These are phyloP conservation scores for Phytopythium litorale DNA, from an alignment of 352 stramenopile species.

Conservation along the genomic window DNA sequence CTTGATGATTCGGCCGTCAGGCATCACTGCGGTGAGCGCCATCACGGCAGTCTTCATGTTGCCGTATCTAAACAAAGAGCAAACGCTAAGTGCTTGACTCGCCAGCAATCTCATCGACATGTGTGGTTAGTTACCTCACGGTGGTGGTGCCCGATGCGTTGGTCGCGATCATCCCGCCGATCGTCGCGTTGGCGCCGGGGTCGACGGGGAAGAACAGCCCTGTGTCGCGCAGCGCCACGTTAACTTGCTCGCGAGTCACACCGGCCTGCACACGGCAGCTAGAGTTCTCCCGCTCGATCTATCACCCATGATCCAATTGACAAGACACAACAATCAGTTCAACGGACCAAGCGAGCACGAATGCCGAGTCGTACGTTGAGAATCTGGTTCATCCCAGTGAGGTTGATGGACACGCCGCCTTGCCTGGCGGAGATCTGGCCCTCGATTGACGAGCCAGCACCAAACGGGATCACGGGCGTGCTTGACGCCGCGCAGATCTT, in stretches of 20 bases:
- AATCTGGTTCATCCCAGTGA: conserved; percentile 82
- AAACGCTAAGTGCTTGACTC: neutral
- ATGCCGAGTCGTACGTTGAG: conserved; percentile 21
- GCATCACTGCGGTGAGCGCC: conserved; percentile 89
- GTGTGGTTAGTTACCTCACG: conserved; percentile 37
- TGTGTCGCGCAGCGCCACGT: conserved; percentile 80
- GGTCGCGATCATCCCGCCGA: conserved; percentile 95
- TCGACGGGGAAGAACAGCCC: conserved; percentile 97
- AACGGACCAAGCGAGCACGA: conserved; percentile 1
- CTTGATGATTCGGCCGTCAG: conserved; percentile 84
- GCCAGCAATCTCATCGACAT: neutral
- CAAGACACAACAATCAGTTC: conserved; percentile 1
- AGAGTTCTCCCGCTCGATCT: conserved; percentile 78
- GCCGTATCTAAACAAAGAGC: conserved; percentile 61
- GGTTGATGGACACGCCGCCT: conserved; percentile 91
- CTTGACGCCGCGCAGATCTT: conserved; percentile 78
- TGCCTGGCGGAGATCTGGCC: conserved; percentile 92
- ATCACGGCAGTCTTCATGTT: conserved; percentile 98
- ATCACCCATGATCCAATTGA: neutral
- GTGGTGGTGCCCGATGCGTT: conserved; percentile 90
- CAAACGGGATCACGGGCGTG: conserved; percentile 95
- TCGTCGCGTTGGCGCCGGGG: conserved; percentile 93
- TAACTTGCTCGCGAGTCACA: conserved; percentile 92
- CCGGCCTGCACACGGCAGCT: conserved; percentile 92
- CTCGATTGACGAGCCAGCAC: conserved; percentile 91